Evolutionary conservation across 495 filamentous ascomycete species (phyloP), one percentile per base, ranked within the genome.

Genomic region (Pseudomonodictys pantanalensis): DNA sequence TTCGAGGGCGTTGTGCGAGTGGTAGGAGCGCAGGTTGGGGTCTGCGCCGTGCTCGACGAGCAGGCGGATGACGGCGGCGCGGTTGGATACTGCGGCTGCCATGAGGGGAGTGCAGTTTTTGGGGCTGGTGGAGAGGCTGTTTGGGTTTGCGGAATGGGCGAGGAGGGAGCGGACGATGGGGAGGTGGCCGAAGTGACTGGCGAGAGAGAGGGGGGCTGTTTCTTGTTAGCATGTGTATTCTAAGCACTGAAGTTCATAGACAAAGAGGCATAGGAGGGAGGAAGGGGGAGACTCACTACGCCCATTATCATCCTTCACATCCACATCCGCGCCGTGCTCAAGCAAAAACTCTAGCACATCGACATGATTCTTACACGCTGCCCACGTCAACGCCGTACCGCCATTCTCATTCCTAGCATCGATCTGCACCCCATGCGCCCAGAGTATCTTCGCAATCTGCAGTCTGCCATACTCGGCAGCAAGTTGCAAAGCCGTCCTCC

Each of bases 161-260:
- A 63, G 24, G 8, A 63, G 39, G 1, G 39, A 23, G 3, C 52
- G 44, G 46, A 52, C 26, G 17, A 46, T 46, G 6, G 52, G 32
- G 35, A 52, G 24, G 25, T 24, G 45, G 5, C 60, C 60, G 50
- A 57, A 63, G 35, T 63, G 60, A 26, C 52, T 47, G 20, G 60
- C 60, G 12, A 61, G 42, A 25, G 52, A 61, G 22, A 55, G 23
- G 11, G 51, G 29, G 15, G 30, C 30, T 45, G 41, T 12, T 20
- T 20, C 15, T 22, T 23, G 41, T 33, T 22, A 45, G 39, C 10
- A 4, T 22, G n/a, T 10, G 15, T 3, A 24, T 23, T 23, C 24
- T 38, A n/a, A 24, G 15, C 24, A 5, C 12, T 46, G 24, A 3
- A 46, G 6, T 41, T 3, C 12, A 15, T n/a, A 41, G n/a, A n/a